Percentiles rank a stretch among this genome's conserved stretches.
Conservation (phyloP, 2,329 filamentous ascomycete species). For the Fusarium sp. region DNA sequence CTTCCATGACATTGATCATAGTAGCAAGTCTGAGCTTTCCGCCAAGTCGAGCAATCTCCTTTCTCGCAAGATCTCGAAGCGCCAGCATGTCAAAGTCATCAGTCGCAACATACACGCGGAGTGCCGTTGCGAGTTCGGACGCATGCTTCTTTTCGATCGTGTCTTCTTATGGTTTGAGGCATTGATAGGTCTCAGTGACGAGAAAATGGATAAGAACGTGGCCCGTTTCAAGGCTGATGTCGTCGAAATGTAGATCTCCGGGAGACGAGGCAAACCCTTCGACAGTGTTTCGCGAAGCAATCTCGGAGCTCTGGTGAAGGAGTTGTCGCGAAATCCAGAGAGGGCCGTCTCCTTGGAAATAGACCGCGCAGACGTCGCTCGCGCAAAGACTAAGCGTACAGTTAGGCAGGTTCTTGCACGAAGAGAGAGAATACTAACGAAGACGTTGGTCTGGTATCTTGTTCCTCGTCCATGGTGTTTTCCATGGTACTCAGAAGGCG, state of each 20-base stretch:
- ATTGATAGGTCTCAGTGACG: constrained; percentile 8
- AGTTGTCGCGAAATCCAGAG: background rate
- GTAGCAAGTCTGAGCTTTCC: background rate
- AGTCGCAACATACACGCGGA: background rate
- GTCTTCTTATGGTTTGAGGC: background rate
- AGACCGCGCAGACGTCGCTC: background rate
- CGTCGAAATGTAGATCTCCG: background rate
- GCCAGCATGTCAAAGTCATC: rapidly evolving
- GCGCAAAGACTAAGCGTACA: constrained; percentile 3
- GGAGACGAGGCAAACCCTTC: rapidly evolving
- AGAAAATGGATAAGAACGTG: constrained; percentile 31
- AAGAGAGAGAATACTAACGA: background rate
- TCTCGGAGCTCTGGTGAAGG: background rate
- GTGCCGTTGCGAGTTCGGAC: constrained; percentile 4
- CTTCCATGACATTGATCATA: background rate
- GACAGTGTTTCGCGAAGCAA: rapidly evolving
- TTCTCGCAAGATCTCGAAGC: constrained; percentile 5
- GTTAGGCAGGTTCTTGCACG: background rate
- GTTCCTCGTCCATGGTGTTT: background rate
- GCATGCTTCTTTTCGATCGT: background rate
- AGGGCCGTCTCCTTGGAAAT: constrained; percentile 1
- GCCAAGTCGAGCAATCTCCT: background rate
- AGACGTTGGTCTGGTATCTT: background rate
- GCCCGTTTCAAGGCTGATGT: background rate
- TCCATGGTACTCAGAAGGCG: too few species aligned